Evolutionary conservation across 78 protist genomes (phyloP), one percentile per base, ranked within the genome.

Genomic region (Paratrimastix pyriformis): DNA sequence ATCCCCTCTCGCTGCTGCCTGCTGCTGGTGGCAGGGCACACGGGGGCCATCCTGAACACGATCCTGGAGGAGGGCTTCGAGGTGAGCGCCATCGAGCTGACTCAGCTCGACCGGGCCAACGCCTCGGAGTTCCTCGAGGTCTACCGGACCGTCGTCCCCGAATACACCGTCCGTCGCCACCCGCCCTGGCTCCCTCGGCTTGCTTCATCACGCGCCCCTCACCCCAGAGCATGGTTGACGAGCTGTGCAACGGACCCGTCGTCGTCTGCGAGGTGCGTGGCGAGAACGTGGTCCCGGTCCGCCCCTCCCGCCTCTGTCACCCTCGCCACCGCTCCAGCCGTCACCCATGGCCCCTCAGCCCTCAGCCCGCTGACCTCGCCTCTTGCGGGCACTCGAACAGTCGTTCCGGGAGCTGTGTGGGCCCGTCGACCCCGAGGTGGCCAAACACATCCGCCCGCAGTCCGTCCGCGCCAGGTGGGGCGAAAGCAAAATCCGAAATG

Each of bases 81-180:
- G 29, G 33, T 87, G 3, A 24, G 45, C 13, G 77, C 80, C 60
- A n/a, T 73, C 24, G 18, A 48, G 1, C 9, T 3, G 21, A 13
- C 77, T 35, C 1, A 15, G 1, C 54, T 87, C n/a, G 1, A 26
- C 26, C 8, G 24, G 3, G 37, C 79, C 3, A 52, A 78, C 39
- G 86, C 90, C 0, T 70, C n/a, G 18, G 93, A 89, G 38, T 89
- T 89, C 77, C 60, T 82, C n/a, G 93, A 89, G 60, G 87, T 88
- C 45, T 88, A 84, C 77, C 24, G 70, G 39, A 83, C 86, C 0
- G 88, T 87, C 24, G 38, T 77, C 0, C 72, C 81, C 2, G 85
- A 88, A 52, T 82, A 72, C 62, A 9, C 32, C 15, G n/a, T n/a
- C n/a, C n/a, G n/a, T n/a, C n/a, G n/a, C n/a, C n/a, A n/a, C n/a